These are phyloP conservation scores for Daldinia bambusicola DNA, from an alignment of 495 filamentous ascomycete genomes.

Conservation along the genomic window DNA sequence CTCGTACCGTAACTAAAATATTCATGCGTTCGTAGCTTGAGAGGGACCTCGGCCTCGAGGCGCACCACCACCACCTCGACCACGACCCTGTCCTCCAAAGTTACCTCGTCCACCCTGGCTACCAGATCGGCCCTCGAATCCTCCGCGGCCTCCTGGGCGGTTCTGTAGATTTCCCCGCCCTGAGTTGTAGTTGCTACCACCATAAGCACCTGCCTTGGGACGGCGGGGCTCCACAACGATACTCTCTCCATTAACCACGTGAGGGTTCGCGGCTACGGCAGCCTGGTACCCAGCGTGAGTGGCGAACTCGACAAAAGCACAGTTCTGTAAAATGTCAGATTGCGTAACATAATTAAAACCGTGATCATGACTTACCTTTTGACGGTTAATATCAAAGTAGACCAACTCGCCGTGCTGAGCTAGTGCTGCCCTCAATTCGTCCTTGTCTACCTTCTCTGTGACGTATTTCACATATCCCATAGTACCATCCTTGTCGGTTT, in stretches of 20 bases:
- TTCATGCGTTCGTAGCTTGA: constrained; percentile 56
- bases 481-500: constrained; percentile 71
- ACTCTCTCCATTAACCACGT: constrained; percentile 80
- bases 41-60: constrained; percentile 58
- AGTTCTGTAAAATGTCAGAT: constrained; percentile 72
- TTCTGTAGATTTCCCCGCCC: constrained; percentile 67
- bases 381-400: constrained; percentile 88
- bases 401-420: constrained; percentile 79
- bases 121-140: constrained; percentile 67
- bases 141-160: constrained; percentile 74
- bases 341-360: constrained; percentile 8
- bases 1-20: not conserved
- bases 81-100: constrained; percentile 69
- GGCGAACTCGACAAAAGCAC: constrained; percentile 94
- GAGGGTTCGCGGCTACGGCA: constrained; percentile 85
- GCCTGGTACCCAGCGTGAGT: constrained; percentile 79
- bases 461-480: constrained; percentile 94
- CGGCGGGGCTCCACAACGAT: constrained; percentile 91
- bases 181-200: constrained; percentile 69
- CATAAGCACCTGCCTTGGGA: constrained; percentile 73
- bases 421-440: constrained; percentile 72
- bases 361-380: constrained; percentile 72
- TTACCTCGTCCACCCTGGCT: constrained; percentile 73
- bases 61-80: constrained; percentile 65
- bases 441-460: constrained; percentile 79